Evolutionary conservation across 768 basidiomycete genomes (phyloP), one percentile per base, ranked within the genome.

Genomic region (Asterophora lycoperdoides): DNA sequence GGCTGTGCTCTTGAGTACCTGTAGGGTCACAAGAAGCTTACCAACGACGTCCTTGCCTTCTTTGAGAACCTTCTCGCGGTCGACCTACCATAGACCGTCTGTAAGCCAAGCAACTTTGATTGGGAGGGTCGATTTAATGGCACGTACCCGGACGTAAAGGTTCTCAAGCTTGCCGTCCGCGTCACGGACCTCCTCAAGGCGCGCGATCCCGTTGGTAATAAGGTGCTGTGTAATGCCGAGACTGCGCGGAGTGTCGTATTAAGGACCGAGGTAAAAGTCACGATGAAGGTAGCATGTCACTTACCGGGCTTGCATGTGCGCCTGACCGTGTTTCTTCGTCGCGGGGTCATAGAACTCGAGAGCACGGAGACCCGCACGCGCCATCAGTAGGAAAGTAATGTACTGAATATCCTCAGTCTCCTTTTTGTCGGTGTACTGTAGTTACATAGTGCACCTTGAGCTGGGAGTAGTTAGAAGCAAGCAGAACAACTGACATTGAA

Each of bases 261-360:
- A 23, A 33, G 34, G 13, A 17, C 23, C 13, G 13, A 28, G 23
- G 15, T 1, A 39, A 23, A 11, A 13, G 17, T 28, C 19, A 19
- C 4, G 6, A 23, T 23, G 23, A 18, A 5, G 43, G 14, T 26
- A n/a, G 8, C 14, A n/a, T 26, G 41, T 32, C 17, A 53, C 78
- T 40, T 64, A 88, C 87, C 89, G 80, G 38, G 89, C 89, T 66
- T 92, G 87, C 90, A 91, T 93, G 60, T 91, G 89, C 13, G 89
- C 89, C 61, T 93, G 89, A 14, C 90, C 88, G 58, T 93, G 91
- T 64, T 90, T 91, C 66, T 82, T 70, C 11, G 82, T 87, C 20
- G 68, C 71, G 19, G 90, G 90, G 58, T 94, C 88, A 57, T 87
- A 94, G 62, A 74, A 91, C 63, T 93, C 89, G 32, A 93, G 73